Conservation (phyloP, 2,329 filamentous ascomycete genomes). For the Furcasterigmium furcatum region DNA sequence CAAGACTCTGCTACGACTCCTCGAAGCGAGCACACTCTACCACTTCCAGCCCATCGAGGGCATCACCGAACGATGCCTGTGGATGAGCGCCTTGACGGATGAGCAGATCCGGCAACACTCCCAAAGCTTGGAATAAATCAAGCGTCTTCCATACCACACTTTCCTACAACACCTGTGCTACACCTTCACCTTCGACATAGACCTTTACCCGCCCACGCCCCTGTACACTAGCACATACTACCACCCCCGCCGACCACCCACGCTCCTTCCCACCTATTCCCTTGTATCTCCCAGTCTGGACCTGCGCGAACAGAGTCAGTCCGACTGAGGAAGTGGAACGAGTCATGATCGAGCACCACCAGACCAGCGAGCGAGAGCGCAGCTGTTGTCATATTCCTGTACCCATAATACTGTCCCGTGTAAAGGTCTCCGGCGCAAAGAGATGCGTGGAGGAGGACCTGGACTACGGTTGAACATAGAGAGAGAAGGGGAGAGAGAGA, state of each 20-base stretch:
- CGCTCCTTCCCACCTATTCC: not conserved
- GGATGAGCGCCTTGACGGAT: conserved; percentile 75
- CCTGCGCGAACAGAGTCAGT: not conserved
- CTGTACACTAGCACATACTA: not conserved
- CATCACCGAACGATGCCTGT: conserved; percentile 77
- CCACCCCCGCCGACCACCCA: not conserved
- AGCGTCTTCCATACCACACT: not conserved
- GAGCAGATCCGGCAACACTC: conserved; percentile 65
- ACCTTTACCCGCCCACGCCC: not conserved
- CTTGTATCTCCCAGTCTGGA: not conserved
- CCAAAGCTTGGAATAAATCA: conserved; percentile 43
- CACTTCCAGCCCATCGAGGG: conserved; percentile 72
- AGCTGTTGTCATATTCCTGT: not conserved
- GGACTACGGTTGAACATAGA: not conserved
- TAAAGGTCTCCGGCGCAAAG: too few relatives aligned
- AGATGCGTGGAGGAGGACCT: too few relatives aligned
- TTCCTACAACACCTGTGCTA: conserved; percentile 1
- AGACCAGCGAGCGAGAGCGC: not conserved
- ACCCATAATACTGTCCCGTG: not conserved
- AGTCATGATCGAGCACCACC: not conserved
- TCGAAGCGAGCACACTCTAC: conserved; percentile 76
- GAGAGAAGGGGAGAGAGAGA: not conserved
- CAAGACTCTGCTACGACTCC: conserved; percentile 73
- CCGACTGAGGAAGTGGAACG: not conserved
- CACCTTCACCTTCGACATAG: conserved; percentile 7